Evolutionary conservation across 495 filamentous ascomycete species (phyloP).

Genomic region (Aspergillus affinis): DNA sequence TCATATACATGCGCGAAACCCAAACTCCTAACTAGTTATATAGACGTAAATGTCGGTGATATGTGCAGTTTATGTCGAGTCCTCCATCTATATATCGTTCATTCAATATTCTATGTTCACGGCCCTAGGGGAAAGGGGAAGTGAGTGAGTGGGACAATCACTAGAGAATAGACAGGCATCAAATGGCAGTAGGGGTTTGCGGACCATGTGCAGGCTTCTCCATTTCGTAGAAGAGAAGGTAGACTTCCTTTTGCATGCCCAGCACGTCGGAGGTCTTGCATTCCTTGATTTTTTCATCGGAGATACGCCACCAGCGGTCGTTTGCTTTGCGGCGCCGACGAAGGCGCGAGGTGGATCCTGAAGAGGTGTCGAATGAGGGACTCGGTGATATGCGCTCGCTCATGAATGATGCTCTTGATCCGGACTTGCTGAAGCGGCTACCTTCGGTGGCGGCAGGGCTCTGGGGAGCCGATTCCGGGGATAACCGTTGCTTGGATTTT

Average conservation of each 20-base stretch:
- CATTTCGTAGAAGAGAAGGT: slow-evolving; percentile 93
- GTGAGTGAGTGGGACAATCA: too few relatives aligned
- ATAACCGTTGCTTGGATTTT: slow-evolving; percentile 28
- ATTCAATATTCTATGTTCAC: neutral
- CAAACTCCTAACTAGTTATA: neutral
- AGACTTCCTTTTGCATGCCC: slow-evolving; percentile 92
- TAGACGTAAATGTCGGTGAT: neutral
- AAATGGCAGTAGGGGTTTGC: neutral
- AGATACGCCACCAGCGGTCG: slow-evolving; percentile 95
- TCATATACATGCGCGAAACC: neutral
- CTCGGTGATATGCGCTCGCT: slow-evolving; percentile 26
- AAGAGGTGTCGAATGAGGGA: slow-evolving; percentile 21
- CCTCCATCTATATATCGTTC: neutral
- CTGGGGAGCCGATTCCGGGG: slow-evolving; percentile 27
- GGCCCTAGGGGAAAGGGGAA: neutral
- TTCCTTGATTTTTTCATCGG: slow-evolving; percentile 95
- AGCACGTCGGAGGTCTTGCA: slow-evolving; percentile 88
- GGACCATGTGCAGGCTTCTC: slow-evolving; percentile 40
- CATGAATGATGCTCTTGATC: slow-evolving; percentile 24
- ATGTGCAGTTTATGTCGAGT: neutral
- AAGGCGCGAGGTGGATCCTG: slow-evolving; percentile 31
- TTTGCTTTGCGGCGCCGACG: slow-evolving; percentile 60
- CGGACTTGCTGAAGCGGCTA: slow-evolving; percentile 31
- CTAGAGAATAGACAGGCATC: neutral
- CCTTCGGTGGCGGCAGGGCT: slow-evolving; percentile 30